A percentile compares a stretch with the other conserved stretches of the same genome.
Evolutionary conservation across 345 rosid species (phyloP).

Genomic region (Laguncularia racemosa): DNA sequence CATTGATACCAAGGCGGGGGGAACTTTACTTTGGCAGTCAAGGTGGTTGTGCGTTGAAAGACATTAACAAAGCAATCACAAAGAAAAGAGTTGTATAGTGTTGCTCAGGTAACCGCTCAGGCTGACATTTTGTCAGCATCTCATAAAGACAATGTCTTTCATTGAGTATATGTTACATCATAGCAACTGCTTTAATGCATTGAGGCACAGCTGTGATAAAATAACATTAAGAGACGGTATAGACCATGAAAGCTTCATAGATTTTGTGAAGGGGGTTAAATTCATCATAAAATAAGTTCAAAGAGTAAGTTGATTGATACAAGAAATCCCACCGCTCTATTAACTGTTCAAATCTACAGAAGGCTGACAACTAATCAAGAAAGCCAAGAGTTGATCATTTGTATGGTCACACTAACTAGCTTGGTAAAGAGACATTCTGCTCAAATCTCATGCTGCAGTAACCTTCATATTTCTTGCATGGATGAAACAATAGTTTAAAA

Average conservation of each 20-base stretch:
- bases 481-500: not conserved
- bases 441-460: too few species aligned
- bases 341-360: too few species aligned
- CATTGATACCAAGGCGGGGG: not conserved
- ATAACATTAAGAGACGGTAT: not conserved
- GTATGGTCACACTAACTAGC: too few species aligned
- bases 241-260: not conserved
- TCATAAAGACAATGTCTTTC: conserved; percentile 27
- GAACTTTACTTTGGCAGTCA: not conserved
- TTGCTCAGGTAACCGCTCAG: conserved; percentile 66
- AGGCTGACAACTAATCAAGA: too few species aligned
- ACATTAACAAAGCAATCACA: not conserved
- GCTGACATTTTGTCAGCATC: conserved; percentile 22
- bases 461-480: too few species aligned
- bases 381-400: too few species aligned
- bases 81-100: conserved; percentile 6
- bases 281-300: too few species aligned
- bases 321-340: too few species aligned
- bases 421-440: too few species aligned
- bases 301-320: too few species aligned
- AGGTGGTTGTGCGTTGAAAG: not conserved
- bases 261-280: too few species aligned
- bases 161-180: conserved; percentile 22
- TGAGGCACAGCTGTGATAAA: not conserved
- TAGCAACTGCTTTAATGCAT: conserved; percentile 18